phyloP scores from a whole-genome alignment of 2,329 filamentous ascomycete species.

The Sclerotinia subarctica region DNA sequence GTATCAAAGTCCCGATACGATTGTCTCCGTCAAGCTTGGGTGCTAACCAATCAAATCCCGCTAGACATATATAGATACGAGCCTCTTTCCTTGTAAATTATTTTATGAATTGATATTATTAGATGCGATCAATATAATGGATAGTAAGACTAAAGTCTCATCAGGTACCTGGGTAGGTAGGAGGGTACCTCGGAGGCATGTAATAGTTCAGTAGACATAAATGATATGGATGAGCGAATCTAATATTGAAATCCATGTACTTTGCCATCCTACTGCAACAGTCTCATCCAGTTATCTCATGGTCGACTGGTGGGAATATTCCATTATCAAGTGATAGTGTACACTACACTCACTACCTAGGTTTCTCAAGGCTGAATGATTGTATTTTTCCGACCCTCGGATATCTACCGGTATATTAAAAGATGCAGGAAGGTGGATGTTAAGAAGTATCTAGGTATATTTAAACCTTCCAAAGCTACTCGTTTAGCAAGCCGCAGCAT shows the following conservation, averaged over 20 bases:
- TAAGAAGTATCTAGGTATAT: not conserved
- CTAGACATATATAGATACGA: not conserved
- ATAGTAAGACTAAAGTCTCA: too few species aligned
- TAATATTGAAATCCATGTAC: not conserved
- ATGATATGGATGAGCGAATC: not conserved
- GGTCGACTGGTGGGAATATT: not conserved
- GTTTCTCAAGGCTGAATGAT: conserved; percentile 10
- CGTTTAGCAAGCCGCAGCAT: not conserved
- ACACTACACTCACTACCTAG: not conserved
- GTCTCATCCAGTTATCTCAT: not conserved
- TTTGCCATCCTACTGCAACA: not conserved
- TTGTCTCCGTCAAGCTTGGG: not conserved
- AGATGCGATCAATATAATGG: not conserved
- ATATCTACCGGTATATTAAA: not conserved
- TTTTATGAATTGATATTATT: not conserved
- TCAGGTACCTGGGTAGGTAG: too few species aligned
- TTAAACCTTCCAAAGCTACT: not conserved
- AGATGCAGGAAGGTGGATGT: conserved; percentile 14
- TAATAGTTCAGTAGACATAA: not conserved
- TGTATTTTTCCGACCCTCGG: not conserved
- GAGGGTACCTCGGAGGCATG: not conserved
- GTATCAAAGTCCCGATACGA: not conserved
- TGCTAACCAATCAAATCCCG: not conserved
- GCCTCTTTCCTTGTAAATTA: not conserved
- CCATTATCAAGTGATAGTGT: conserved; percentile 2